Evolutionary conservation across 257 asterid genomes (phyloP), one percentile per base, ranked within the genome.

Genomic region (Solanum pinnatisectum): DNA sequence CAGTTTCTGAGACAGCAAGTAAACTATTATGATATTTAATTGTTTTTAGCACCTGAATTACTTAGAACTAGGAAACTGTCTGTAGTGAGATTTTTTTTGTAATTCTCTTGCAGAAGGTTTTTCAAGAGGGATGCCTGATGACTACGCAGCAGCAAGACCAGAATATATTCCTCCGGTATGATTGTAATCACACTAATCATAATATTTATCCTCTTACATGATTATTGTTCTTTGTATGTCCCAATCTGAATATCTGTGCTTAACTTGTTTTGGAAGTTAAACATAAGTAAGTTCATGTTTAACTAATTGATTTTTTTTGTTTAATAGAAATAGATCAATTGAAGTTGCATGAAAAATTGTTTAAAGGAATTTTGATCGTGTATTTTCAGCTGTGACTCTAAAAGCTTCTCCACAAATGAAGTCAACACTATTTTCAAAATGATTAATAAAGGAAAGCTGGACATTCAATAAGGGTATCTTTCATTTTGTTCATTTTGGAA

Each of bases 1-100:
- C 98, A 20, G 96, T 88, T 83, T 67, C 73, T 87, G 91, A 91
- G 87, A 65, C 89, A 16, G 37, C 88, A 16, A 95, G 98, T 94
- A 84, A 46, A 33, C 44, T 30, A 56, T 49, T 67, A 46, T 74
- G 46, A 87, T 30, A 16, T 39, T 86, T 44, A 71, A 22, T 52
- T 20, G 35, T 59, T 46, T 79, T 79, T 52, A 23, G n/a, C 3
- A 39, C 37, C 25, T 59, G 11, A 35, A 52, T 44, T 79, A 25
- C 40, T 78, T 77, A 71, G 46, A 33, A 20, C 16, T 79, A 12
- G 40, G 59, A 85, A 63, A 7, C 15, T 72, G 39, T 81, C 42
- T 52, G 63, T 67, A 44, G 63, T 77, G 4, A 14, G 87, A 70
- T 35, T 44, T 73, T 52, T 33, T 36, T 74, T 2, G 42, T n/a